Conservation (phyloP, 805 yeast species). For the Zygoascus bituminiphila region DNA sequence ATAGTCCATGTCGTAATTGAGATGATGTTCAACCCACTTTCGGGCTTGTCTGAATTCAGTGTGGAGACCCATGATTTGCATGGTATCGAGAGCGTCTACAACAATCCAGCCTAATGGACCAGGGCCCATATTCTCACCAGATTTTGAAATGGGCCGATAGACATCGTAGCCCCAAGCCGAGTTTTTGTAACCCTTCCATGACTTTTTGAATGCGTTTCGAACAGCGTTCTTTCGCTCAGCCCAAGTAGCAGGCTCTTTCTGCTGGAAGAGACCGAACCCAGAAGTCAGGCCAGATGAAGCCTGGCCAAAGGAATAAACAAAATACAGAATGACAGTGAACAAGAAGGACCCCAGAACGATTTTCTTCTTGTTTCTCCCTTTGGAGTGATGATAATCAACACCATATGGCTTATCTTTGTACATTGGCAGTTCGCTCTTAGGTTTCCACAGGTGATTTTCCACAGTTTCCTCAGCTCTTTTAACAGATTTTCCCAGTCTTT, state of each 20-base stretch:
- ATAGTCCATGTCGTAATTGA: conserved; percentile 63
- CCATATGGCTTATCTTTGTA: conserved; percentile 46
- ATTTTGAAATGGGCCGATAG: conserved; percentile 57
- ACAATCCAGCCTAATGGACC: conserved; percentile 88
- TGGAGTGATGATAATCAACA: conserved; percentile 3
- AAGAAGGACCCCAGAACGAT: conserved; percentile 41
- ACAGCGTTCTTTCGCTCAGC: conserved; percentile 46
- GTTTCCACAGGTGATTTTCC: conserved; percentile 14
- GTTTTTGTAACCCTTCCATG: conserved; percentile 68
- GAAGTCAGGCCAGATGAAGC: conserved; percentile 8
- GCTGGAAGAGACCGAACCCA: neutral
- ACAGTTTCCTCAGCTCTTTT: conserved; percentile 6
- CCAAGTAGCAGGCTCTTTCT: conserved; percentile 33
- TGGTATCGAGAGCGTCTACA: conserved; percentile 78
- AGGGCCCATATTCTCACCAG: conserved; percentile 67
- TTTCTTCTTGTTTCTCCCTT: conserved; percentile 18
- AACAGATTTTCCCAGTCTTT: neutral
- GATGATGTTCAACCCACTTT: conserved; percentile 63
- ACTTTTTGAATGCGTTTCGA: conserved; percentile 55
- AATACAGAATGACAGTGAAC: conserved; percentile 35
- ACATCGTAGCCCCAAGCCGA: conserved; percentile 83
- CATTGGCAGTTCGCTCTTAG: conserved; percentile 32
- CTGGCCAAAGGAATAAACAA: conserved; percentile 30
- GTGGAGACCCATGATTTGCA: conserved; percentile 62
- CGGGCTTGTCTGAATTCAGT: conserved; percentile 58